Evolutionary conservation across 1,284 basidiomycete genomes (phyloP), one percentile per base, ranked within the genome.

Genomic region (Sanguinoderma infundibulare): DNA sequence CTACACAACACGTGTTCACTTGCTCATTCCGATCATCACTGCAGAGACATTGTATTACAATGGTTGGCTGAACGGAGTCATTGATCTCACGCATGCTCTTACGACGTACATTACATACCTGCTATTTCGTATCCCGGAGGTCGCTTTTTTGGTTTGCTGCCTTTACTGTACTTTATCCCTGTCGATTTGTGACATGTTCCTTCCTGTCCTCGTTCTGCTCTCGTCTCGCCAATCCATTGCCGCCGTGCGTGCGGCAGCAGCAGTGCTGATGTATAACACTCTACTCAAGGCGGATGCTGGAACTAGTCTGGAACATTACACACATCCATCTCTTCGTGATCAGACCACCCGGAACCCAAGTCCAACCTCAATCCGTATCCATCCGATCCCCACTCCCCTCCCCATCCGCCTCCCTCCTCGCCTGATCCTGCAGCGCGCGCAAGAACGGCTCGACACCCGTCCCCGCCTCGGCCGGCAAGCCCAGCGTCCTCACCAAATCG

Each of bases 381-480:
- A 89, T 89, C 28, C 75, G 75, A 67, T 85, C 81, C 15, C 73
- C 77, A 20, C 49, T 51, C 36, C 65, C 70, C 10, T 72, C 73
- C 30, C 73, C 70, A 15, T 72, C 73, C 5, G 12, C 32, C 56
- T 85, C 82, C 57, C 80, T 77, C 62, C 83, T 77, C n/a, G 88
- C 90, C 72, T 93, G 90, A 60, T 90, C 88, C 62, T 84, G 85
- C 26, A 94, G 81, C 5, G 91, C 91, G 49, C 83, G 79, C 71
- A 94, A 76, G 74, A 94, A 94, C 2, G 89, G 83, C 51, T 79
- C 83, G 6, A 93, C 79, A 4, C 91, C 84, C 1, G 82, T 82
- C 0, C 91, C 92, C 5, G 92, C 92, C 66, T 91, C 90, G 69
- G 89, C 89, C 0, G 91, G 91, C 34, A 94, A 75, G 2, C 92